Conservation (phyloP, 164 flowering plant genomes). For the Chloranthus sessilifolius region DNA sequence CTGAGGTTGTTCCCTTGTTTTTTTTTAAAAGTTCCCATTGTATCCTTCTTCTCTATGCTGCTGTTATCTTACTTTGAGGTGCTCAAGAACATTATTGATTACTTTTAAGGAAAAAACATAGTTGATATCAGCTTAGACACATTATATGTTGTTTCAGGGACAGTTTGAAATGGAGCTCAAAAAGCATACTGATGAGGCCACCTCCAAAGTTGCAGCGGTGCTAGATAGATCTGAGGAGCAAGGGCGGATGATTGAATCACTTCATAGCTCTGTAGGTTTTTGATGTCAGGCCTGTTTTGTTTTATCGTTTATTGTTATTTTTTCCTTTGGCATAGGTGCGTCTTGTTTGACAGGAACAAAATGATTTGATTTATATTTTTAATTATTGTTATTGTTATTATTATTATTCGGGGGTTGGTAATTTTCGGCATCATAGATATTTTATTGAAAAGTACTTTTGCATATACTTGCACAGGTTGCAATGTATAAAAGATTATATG, state of each 20-base stretch:
- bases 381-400: not conserved
- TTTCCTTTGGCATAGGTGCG: no score
- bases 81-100: no score
- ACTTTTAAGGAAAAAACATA: no score
- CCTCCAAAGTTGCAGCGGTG: slow-evolving; percentile 71
- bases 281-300: no score
- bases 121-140: not conserved
- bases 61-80: no score
- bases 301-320: no score
- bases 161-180: slow-evolving; percentile 64
- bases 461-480: slow-evolving; percentile 52
- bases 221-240: slow-evolving; percentile 80
- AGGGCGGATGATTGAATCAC: slow-evolving; percentile 83
- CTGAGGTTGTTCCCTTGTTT: not conserved
- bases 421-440: no score
- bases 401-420: no score
- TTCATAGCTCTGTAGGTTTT: slow-evolving; percentile 70
- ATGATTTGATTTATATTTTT: no score
- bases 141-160: slow-evolving; percentile 37
- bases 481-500: slow-evolving; percentile 89
- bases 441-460: no score
- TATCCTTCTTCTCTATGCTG: not conserved
- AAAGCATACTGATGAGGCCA: slow-evolving; percentile 60
- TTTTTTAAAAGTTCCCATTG: not conserved
- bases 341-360: no score